phyloP scores from a whole-genome alignment of 2,329 filamentous ascomycete genomes.

The Phyllosticta paracitricarpa region DNA sequence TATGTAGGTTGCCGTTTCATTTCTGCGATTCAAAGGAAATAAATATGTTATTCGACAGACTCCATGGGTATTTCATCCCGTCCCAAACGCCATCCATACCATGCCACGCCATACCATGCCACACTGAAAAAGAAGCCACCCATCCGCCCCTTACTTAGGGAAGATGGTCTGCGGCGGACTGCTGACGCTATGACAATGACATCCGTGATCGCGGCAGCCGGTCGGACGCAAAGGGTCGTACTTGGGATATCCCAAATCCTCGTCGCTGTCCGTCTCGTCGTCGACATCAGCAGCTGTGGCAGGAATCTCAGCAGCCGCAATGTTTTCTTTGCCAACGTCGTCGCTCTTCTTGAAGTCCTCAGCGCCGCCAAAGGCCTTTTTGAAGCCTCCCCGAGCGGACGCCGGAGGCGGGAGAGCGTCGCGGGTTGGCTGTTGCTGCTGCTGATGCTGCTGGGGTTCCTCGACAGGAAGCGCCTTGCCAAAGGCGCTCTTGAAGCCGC shows the following conservation, averaged over 20 bases:
- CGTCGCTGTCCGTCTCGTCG: constrained; percentile 14
- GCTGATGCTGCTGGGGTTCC: constrained; percentile 16
- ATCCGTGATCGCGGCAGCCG: constrained; percentile 27
- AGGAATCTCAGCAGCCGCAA: background rate
- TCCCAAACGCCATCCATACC: background rate
- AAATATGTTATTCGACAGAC: background rate
- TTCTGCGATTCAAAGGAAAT: too few relatives aligned
- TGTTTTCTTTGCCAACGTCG: constrained; percentile 19
- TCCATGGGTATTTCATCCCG: constrained; percentile 1
- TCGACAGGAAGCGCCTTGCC: constrained; percentile 17
- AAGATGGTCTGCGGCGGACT: constrained; percentile 2
- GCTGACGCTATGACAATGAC: background rate
- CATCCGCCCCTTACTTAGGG: background rate
- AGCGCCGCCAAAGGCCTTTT: constrained; percentile 10
- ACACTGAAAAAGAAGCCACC: background rate
- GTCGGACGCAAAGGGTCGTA: constrained; percentile 45
- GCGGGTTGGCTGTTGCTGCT: constrained; percentile 20
- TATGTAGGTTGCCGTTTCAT: too few relatives aligned
- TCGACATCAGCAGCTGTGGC: background rate
- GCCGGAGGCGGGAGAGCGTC: constrained; percentile 15
- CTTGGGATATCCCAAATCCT: constrained; percentile 33
- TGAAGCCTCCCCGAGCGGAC: constrained; percentile 6
- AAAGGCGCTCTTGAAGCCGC: constrained; percentile 67
- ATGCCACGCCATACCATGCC: background rate
- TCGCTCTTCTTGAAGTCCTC: constrained; percentile 13